phyloP scores from a whole-genome alignment of 768 basidiomycete genomes.

The Boletellus sp. region DNA sequence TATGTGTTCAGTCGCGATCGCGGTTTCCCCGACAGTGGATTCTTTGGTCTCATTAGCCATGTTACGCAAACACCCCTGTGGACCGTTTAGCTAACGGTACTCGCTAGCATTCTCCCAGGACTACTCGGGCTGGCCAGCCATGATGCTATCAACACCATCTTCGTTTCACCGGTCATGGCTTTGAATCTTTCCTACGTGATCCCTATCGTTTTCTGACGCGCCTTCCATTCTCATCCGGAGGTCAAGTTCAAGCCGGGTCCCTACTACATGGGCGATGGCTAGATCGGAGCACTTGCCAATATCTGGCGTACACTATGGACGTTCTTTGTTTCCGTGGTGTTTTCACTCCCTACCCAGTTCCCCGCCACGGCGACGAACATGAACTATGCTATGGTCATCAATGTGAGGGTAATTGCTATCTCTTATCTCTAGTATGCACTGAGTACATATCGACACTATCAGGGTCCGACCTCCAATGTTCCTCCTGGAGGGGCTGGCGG shows the following conservation, averaged over 20 bases:
- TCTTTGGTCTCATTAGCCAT: conserved; percentile 47
- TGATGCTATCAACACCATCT: conserved; percentile 53
- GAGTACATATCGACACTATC: conserved; percentile 52
- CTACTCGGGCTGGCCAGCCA: conserved; percentile 51
- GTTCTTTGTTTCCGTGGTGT: conserved; percentile 43
- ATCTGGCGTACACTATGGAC: conserved; percentile 45
- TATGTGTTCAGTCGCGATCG: conserved; percentile 57
- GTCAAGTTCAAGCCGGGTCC: conserved; percentile 59
- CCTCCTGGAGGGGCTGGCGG: conserved; percentile 2
- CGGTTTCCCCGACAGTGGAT: conserved; percentile 54
- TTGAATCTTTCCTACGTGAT: conserved; percentile 55
- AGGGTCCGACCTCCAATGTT: conserved; percentile 56
- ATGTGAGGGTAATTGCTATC: conserved; percentile 17
- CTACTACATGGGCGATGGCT: conserved; percentile 55
- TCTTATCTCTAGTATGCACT: conserved; percentile 50
- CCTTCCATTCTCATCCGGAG: conserved; percentile 52
- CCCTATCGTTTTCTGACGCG: conserved; percentile 50
- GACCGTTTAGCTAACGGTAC: conserved; percentile 51
- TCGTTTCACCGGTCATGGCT: conserved; percentile 52
- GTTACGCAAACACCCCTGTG: conserved; percentile 52
- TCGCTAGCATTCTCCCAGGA: conserved; percentile 41
- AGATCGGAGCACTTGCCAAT: conserved; percentile 44
- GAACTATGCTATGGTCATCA: conserved; percentile 47
- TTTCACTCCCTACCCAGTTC: conserved; percentile 46
- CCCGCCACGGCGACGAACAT: conserved; percentile 48